Percentiles rank a stretch among this genome's conserved stretches.
phyloP scores from a whole-genome alignment of 176 grass and related monocot genomes.

The Zoysia japonica region DNA sequence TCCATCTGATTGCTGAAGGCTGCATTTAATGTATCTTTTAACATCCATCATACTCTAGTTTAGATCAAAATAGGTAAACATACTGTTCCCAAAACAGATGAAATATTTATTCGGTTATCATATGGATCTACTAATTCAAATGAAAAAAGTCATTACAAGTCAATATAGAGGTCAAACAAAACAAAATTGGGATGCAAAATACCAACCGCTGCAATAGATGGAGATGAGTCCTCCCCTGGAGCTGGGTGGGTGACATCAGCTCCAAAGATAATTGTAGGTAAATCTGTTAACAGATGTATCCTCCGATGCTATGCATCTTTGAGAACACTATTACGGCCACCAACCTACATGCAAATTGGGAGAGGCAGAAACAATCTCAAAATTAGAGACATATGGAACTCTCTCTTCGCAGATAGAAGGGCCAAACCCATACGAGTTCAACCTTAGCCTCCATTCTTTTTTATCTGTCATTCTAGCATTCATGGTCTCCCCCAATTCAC shows the following conservation, averaged over 20 bases:
- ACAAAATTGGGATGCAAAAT: neutral
- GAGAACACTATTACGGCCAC: constrained; percentile 67
- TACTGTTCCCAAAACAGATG: no score
- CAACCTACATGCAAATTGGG: constrained; percentile 37
- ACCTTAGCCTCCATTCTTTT: neutral
- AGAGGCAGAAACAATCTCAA: neutral
- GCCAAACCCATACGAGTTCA: neutral
- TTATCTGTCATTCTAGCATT: no score
- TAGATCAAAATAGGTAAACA: neutral
- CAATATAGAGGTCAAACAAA: neutral
- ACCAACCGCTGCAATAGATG: constrained; percentile 73
- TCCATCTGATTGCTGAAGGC: no score
- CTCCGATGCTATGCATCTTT: constrained; percentile 54
- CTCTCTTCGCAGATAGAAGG: neutral
- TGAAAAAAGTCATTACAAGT: neutral
- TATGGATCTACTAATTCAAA: neutral
- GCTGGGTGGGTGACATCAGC: constrained; percentile 83
- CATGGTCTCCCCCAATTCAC: no score
- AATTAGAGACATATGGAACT: neutral
- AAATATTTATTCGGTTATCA: neutral
- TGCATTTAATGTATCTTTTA: no score
- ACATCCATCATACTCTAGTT: no score
- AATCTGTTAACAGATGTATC: constrained; percentile 61
- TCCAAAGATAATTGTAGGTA: constrained; percentile 71
- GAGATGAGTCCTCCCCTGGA: constrained; percentile 63